Base-by-base conservation (phyloP, 345 rosid species). In the Laguncularia racemosa region DNA sequence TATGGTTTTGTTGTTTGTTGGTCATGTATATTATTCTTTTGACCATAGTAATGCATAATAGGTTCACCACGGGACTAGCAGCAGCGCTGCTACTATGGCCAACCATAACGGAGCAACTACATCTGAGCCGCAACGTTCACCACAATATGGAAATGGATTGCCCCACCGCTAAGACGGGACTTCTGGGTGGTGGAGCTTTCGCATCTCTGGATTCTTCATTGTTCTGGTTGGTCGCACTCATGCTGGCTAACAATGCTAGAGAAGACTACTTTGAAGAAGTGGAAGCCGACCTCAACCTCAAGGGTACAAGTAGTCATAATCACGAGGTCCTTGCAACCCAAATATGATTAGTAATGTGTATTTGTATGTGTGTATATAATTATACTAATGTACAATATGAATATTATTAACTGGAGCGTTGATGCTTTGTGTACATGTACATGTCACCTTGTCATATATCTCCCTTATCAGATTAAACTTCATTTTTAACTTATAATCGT, bases 141-240 rank as follows among this genome's bases (percentile, higher is more conserved):
- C 69, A 46, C 40, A 75, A 77, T 66, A 59, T 70, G 10, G 55
- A 70, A 45, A 70, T 81, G 12, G 63, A n/a, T 8, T 89, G 96
- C 78, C 89, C 83, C 21, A 86, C 97, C 0, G 97, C 97, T 18
- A 89, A 86, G 72, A 82, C 95, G 18, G 95, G 95, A 50, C 73
- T 86, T 51, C 77, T 89, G 4, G 95, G 95, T 43, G 96, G 96
- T 2, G 89, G 89, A 20, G 95, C 96, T 6, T 86, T 86, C 66
- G 74, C 84, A 17, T 89, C 95, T 13, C 83, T 86, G 15, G 89
- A 86, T 67, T 78, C 95, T 13, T 71, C 89, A 46, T 84, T 84
- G 61, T 82, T 89, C 75, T 89, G 95, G 95, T 54, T 89, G 59
- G 77, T 86, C 48, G 74, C 95, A 26, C 77, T 89, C 4, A 84